These are phyloP conservation scores for Chlorella vulgaris DNA, from an alignment of 139 green algal genomes.

Conservation along the genomic window DNA sequence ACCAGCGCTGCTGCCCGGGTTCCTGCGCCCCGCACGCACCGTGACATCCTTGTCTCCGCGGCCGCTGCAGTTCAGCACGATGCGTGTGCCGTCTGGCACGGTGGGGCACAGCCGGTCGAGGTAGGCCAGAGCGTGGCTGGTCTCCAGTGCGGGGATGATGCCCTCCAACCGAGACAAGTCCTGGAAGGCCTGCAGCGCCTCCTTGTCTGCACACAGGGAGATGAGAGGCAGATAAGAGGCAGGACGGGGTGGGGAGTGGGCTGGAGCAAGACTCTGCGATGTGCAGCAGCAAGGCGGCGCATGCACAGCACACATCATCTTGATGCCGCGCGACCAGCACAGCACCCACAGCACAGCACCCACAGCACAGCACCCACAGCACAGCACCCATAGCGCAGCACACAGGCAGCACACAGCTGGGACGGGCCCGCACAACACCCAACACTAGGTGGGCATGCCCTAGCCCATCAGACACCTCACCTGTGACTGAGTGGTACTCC, in stretches of 20 bases:
- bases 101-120: conserved; percentile 86
- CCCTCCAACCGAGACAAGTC: conserved; percentile 86
- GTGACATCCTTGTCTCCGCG: conserved; percentile 99
- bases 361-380: not conserved
- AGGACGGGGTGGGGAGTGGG: not conserved
- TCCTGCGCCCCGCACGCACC: too few species aligned
- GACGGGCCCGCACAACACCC: not conserved
- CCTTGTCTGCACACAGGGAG: conserved; percentile 59
- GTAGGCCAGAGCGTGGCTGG: conserved; percentile 94
- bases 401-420: not conserved
- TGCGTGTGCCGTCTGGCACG: conserved; percentile 72
- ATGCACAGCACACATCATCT: too few species aligned
- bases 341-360: too few species aligned
- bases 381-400: not conserved
- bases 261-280: not conserved
- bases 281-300: too few species aligned
- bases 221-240: too few species aligned
- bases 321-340: too few species aligned
- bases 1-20: too few species aligned
- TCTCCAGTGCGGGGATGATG: conserved; percentile 99
- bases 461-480: not conserved
- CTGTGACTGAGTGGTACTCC: conserved; percentile 95
- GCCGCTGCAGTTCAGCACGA: conserved; percentile 94
- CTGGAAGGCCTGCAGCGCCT: conserved; percentile 87
- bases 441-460: not conserved